Evolutionary conservation across 2,329 filamentous ascomycete genomes (phyloP).

Genomic region (Eutypella sp.): DNA sequence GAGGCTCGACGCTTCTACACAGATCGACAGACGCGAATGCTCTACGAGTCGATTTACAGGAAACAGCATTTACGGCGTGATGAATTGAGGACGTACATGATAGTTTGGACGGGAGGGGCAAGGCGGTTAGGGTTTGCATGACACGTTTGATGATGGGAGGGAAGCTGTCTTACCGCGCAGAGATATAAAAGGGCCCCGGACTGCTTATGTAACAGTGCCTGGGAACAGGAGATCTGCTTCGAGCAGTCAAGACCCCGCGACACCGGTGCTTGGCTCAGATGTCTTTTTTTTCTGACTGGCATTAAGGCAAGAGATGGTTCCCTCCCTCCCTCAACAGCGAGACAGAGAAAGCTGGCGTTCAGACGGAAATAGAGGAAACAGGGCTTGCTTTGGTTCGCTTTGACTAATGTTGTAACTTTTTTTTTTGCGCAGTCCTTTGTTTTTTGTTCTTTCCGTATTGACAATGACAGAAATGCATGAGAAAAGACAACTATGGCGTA

Average conservation of each 20-base stretch:
- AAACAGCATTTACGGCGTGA: conserved; percentile 25
- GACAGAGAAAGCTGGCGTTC: background rate
- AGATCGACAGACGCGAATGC: conserved; percentile 2
- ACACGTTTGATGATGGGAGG: conserved; percentile 11
- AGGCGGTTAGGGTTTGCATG: conserved; percentile 18
- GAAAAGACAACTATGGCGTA: too few species aligned
- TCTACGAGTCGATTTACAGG: conserved; percentile 9
- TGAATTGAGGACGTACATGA: conserved; percentile 20
- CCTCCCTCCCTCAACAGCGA: too few species aligned
- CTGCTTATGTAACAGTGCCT: background rate
- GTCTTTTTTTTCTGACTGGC: too few species aligned
- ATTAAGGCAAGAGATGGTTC: too few species aligned
- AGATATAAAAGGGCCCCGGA: background rate
- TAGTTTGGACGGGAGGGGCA: conserved; percentile 13
- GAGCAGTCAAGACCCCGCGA: background rate
- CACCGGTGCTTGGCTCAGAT: too few species aligned
- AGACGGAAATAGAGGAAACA: conserved; percentile 1
- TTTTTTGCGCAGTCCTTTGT: too few species aligned
- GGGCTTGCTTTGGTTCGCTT: background rate
- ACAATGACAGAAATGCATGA: too few species aligned
- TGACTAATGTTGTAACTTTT: too few species aligned
- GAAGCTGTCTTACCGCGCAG: conserved; percentile 5
- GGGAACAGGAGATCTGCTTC: background rate
- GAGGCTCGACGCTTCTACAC: conserved; percentile 9
- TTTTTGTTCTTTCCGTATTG: too few species aligned